These are phyloP conservation scores for Thermochaetoides thermophila DNA, from an alignment of 495 filamentous ascomycete genomes.

Conservation along the genomic window DNA sequence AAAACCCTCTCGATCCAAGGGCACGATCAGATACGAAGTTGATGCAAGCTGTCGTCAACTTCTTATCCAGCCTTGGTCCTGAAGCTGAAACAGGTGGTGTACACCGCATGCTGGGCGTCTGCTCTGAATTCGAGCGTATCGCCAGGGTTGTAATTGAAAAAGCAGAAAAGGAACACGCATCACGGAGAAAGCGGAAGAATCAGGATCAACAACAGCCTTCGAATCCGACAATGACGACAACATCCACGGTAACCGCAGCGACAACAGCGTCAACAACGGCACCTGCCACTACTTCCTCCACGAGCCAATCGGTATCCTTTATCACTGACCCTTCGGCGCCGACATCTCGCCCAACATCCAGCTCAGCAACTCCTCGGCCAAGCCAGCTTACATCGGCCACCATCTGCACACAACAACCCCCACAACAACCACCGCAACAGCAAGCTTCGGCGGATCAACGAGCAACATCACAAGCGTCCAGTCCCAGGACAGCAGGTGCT, in stretches of 20 bases:
- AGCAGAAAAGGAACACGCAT: constrained; percentile 63
- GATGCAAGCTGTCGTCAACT: constrained; percentile 86
- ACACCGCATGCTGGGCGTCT: constrained; percentile 82
- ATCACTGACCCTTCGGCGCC: constrained; percentile 19
- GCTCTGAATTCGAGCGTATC: constrained; percentile 89
- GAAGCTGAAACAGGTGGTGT: constrained; percentile 76
- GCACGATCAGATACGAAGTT: constrained; percentile 77
- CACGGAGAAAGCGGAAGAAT: constrained; percentile 69
- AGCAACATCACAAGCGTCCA: constrained; percentile 12
- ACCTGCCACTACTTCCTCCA: too few relatives aligned
- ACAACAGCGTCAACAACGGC: too few relatives aligned
- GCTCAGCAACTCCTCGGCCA: constrained; percentile 23
- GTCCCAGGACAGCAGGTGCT: constrained; percentile 21
- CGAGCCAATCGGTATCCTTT: constrained; percentile 15
- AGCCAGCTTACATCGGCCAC: constrained; percentile 3
- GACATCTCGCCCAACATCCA: constrained; percentile 17
- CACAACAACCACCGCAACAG: constrained; percentile 20
- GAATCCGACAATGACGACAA: too few relatives aligned
- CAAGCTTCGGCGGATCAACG: too few relatives aligned
- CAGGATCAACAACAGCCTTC: constrained; percentile 23
- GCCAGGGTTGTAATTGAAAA: constrained; percentile 85
- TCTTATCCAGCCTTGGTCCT: constrained; percentile 54
- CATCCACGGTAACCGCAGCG: too few relatives aligned
- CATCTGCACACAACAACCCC: too few relatives aligned
- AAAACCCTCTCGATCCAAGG: constrained; percentile 82